Conservation (phyloP, 192 early-diverging fungal genomes). For the Kickxella alabastrina region DNA sequence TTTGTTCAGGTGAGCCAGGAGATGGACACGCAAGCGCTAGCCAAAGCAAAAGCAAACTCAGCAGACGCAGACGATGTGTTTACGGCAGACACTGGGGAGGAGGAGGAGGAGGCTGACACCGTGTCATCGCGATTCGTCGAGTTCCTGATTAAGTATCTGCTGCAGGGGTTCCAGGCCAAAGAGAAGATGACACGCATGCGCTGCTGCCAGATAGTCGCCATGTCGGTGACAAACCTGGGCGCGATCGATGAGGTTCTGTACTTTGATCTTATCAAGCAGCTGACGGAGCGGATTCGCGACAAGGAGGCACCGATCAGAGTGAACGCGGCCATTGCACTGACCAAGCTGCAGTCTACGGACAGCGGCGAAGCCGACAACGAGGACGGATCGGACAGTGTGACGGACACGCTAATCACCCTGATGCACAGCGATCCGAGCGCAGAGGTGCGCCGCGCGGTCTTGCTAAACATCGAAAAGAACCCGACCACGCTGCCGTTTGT, state of each 20-base stretch:
- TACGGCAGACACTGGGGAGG: conserved; percentile 12
- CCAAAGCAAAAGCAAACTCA: conserved; percentile 13
- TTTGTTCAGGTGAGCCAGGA: conserved; percentile 71
- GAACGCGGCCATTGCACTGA: conserved; percentile 73
- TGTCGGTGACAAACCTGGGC: conserved; percentile 66
- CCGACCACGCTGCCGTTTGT: conserved; percentile 63
- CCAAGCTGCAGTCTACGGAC: conserved; percentile 68
- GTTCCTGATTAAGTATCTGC: conserved; percentile 62
- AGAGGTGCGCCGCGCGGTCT: conserved; percentile 77
- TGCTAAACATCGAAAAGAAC: conserved; percentile 69
- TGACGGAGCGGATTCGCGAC: conserved; percentile 72
- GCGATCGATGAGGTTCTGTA: conserved; percentile 81
- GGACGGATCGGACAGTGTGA: conserved; percentile 58
- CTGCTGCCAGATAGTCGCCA: conserved; percentile 71
- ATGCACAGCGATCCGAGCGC: conserved; percentile 73
- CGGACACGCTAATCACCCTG: conserved; percentile 59
- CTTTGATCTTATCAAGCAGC: conserved; percentile 59
- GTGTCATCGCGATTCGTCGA: conserved; percentile 69
- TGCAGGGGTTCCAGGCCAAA: conserved; percentile 76
- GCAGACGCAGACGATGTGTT: conserved; percentile 31
- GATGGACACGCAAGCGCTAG: conserved; percentile 48
- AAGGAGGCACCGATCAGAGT: conserved; percentile 76
- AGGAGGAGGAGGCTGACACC: conserved; percentile 46
- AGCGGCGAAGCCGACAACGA: conserved; percentile 38
- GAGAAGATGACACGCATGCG: conserved; percentile 73